phyloP scores from a whole-genome alignment of 495 filamentous ascomycete species.

The Neurospora africana region DNA sequence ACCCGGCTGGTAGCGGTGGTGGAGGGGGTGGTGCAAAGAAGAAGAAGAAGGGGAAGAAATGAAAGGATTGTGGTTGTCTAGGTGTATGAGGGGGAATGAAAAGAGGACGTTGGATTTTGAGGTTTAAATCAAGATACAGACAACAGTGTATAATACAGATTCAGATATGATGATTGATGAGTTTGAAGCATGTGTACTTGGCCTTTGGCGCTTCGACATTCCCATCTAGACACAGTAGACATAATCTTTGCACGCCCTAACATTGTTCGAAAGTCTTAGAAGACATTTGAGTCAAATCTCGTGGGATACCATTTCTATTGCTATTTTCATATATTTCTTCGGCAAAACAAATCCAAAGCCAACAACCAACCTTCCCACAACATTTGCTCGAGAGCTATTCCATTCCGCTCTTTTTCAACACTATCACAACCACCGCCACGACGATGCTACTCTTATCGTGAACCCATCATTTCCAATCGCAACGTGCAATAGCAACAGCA shows the following conservation, averaged over 20 bases:
- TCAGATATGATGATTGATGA: neutral
- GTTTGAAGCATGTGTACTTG: neutral
- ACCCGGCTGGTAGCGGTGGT: constrained; percentile 5
- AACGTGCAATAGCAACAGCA: neutral
- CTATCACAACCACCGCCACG: neutral
- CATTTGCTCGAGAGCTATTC: neutral
- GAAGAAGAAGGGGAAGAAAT: constrained; percentile 71
- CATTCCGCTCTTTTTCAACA: neutral
- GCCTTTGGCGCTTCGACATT: neutral
- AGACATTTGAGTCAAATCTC: neutral
- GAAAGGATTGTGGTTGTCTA: constrained; percentile 1
- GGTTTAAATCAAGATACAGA: neutral
- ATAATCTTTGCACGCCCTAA: neutral
- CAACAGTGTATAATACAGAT: neutral
- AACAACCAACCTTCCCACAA: neutral
- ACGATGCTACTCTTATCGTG: neutral
- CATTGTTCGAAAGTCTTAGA: neutral
- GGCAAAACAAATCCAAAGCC: no score
- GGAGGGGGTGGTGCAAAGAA: constrained; percentile 33
- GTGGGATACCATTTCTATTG: no score
- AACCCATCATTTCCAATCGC: neutral
- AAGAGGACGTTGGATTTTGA: neutral
- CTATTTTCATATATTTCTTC: no score
- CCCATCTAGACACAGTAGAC: no score
- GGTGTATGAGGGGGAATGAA: neutral